Base-by-base conservation (phyloP, 257 asterid species). In the Gentiana straminea region DNA sequence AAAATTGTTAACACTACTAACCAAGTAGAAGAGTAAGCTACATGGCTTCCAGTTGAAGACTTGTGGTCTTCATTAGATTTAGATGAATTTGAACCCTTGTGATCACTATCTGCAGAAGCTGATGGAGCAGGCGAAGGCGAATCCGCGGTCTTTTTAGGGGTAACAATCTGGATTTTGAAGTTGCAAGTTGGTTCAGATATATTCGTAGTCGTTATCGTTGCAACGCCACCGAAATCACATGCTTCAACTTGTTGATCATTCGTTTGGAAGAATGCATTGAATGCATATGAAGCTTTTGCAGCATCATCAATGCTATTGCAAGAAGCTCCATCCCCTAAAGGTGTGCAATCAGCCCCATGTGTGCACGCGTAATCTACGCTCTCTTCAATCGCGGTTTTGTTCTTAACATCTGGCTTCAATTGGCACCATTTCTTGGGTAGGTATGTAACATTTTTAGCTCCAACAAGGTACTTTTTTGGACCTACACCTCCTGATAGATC, bases 221-320 rank as follows among this genome's bases (percentile, higher is more conserved):
- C 52, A 5, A 51, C n/a, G 7, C 66, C 59, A 3, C 9, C 39
- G 33, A 61, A 61, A 5, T 3, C 52, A 41, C 66, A 61, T 5
- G 58, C 12, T 2, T 3, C 9, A 0, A 38, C 32, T 33, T 10
- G 13, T 45, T 61, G 66, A 61, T 61, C 15, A 39, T 33, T 34
- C 9, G 1, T 52, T 10, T 61, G 66, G 45, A 37, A 61, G 34
- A 4, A 61, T 11, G 52, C 44, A 52, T 61, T 61, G 66, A 52
- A 61, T 2, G n/a, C 58, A 52, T 36, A 61, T 3, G 66, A 61
- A 24, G 59, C 59, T 1, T 41, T 39, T 1, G 13, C 58, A 6
- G 8, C 3, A 8, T 5, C 8, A n/a, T 13, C n/a, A 4, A 61
- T 3, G 11, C 2, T 10, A 39, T 12, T 13, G 37, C 65, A 61